Percentiles rank a stretch among this genome's conserved stretches.
These are phyloP conservation scores for Agaricus subrufescens DNA, from an alignment of 768 basidiomycete species.

Conservation along the genomic window DNA sequence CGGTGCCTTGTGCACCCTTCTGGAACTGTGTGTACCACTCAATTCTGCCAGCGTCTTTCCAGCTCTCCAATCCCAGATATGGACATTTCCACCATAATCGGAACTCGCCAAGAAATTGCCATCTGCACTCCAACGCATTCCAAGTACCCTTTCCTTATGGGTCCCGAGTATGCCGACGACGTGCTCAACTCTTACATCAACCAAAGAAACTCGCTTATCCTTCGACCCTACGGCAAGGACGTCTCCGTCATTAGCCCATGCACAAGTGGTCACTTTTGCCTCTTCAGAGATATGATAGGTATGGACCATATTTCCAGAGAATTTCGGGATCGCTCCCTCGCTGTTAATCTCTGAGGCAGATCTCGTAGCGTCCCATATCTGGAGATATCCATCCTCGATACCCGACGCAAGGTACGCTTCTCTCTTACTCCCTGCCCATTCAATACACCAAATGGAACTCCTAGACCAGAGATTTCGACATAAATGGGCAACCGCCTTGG, in stretches of 20 bases:
- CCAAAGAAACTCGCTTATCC: slow-evolving; percentile 61
- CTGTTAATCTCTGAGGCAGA: slow-evolving; percentile 22
- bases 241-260: slow-evolving; percentile 53
- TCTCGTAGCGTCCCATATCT: slow-evolving; percentile 46
- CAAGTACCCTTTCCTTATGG: slow-evolving; percentile 45
- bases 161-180: slow-evolving; percentile 45
- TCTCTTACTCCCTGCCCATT: slow-evolving; percentile 42
- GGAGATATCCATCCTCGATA: slow-evolving; percentile 43
- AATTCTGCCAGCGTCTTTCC: slow-evolving; percentile 56
- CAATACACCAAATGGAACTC: slow-evolving; percentile 39
- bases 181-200: slow-evolving; percentile 48
- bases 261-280: slow-evolving; percentile 13
- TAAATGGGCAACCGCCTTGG: slow-evolving; percentile 46
- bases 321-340: slow-evolving; percentile 10
- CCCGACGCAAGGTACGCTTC: slow-evolving; percentile 47
- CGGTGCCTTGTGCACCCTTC: slow-evolving; percentile 58
- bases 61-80: slow-evolving; percentile 68
- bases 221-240: slow-evolving; percentile 60
- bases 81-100: slow-evolving; percentile 82
- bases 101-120: slow-evolving; percentile 79
- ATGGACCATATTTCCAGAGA: slow-evolving; percentile 2
- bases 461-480: slow-evolving; percentile 31
- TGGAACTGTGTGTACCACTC: slow-evolving; percentile 56
- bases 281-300: slow-evolving; percentile 20
- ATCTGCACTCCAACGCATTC: slow-evolving; percentile 71